Base-by-base conservation (phyloP, 345 rosid species). In the Euphorbia pulcherrima region DNA sequence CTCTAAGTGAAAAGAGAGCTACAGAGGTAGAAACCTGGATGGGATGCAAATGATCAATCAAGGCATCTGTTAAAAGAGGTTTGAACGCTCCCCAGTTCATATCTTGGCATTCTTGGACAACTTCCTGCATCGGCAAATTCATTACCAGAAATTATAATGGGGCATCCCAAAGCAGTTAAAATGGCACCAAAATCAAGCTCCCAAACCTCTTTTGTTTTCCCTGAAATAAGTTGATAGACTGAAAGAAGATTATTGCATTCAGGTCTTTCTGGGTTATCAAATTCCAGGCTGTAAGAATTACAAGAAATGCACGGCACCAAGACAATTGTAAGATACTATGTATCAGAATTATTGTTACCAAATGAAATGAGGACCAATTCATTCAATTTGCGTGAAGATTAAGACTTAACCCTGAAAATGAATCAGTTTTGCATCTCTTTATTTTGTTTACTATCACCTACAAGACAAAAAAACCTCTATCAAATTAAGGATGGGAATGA, bases 161-260 rank as follows among this genome's bases (percentile, higher is more conserved):
- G 56, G 60, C 44, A 55, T 70, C 28, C 37, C 46, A 1, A 44
- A 16, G 55, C 29, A 37, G 23, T 16, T 6, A 24, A 55, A 14
- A 39, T 2, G 23, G 40, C 17, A 58, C 46, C 52, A 44, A 3
- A 58, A 29, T 16, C 2, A 13, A 28, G 29, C 54, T 39, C 52
- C 59, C 13, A 26, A 18, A 88, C 97, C 89, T 82, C 96, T 81
- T 88, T 90, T 10, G 97, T 85, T 83, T 86, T 90, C 73, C 89
- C 87, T 12, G 97, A 83, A 74, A 93, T 73, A 10, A 93, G 83
- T 80, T 87, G 96, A 82, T 90, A 88, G 55, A 93, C 74, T 1
- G 96, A 86, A 69, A 92, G 96, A 80, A 92, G 97, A 76, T 90
- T 92, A 79, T 71, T 82, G 86, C 97, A 92, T 82, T 92, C 97